A percentile compares a stretch with the other conserved stretches of the same genome.
phyloP scores from a whole-genome alignment of 192 early-diverging fungal species.

The Cetraspora pellucida region DNA sequence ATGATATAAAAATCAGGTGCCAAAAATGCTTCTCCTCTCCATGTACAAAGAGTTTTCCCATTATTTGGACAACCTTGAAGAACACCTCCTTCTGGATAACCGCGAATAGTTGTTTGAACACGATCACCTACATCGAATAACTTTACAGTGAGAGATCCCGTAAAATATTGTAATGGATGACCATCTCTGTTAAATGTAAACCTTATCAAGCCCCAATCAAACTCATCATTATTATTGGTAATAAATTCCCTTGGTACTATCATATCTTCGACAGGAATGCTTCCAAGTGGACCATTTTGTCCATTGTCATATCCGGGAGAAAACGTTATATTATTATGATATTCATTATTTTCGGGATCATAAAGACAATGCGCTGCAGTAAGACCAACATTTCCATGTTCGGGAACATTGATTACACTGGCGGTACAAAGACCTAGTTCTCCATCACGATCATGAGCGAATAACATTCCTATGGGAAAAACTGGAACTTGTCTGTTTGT shows the following conservation, averaged over 20 bases:
- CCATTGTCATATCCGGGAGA: too few species aligned
- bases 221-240: not conserved
- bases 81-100: not conserved
- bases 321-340: not conserved
- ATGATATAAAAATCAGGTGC: not conserved
- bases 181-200: not conserved
- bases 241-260: not conserved
- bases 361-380: slow-evolving; percentile 14
- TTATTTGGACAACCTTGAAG: slow-evolving; percentile 2
- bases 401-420: not conserved
- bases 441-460: not conserved
- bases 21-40: not conserved
- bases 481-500: not conserved
- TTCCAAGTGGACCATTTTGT: not conserved
- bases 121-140: not conserved
- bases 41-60: not conserved
- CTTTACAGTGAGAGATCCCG: not conserved
- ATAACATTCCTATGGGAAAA: not conserved
- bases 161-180: not conserved
- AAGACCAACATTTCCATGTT: not conserved
- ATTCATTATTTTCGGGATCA: not conserved
- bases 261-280: not conserved
- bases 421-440: not conserved
- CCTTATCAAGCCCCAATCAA: not conserved
- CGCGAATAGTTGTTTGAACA: not conserved